Evolutionary conservation across 768 basidiomycete genomes (phyloP), one percentile per base, ranked within the genome.

Genomic region (Naganishia vaughanmartiniae): DNA sequence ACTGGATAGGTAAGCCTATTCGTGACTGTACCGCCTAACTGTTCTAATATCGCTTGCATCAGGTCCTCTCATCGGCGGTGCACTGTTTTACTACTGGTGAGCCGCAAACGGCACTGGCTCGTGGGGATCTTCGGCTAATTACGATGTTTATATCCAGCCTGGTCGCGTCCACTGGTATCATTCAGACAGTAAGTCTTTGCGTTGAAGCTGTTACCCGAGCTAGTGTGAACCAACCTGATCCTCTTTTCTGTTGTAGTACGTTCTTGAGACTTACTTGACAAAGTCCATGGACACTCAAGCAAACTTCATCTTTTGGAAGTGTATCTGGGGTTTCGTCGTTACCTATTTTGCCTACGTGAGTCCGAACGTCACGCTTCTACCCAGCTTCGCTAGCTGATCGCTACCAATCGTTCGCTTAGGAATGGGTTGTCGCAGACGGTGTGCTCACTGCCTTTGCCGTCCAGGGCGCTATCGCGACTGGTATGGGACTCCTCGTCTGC

Each of bases 271-370:
- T 26, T 76, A 73, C 57, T 24, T 76, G 39, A 33, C 67, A 19
- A 65, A 70, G 31, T 70, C 73, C 0, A 75, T 74, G 73, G 74
- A 76, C 51, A 74, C 72, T 19, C 68, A 74, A 53, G 76, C 76
- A 7, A 73, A 69, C 51, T 76, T 76, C 66, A 67, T 74, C 33
- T 75, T 76, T 65, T 76, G 69, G 70, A 76, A 75, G 58, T 71
- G 66, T n/a, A 75, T 76, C 33, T 76, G 74, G 74, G 76, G 74
- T 36, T 76, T 76, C 53, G 71, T 68, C 15, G 70, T 72, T 21
- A 45, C 70, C 7, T 72, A 57, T 46, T 72, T 67, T 67, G 70
- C 60, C 4, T 45, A 46, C 14, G 70, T 72, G 56, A 72, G 70
- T 66, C 34, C 15, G 4, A 26, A 1, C 19, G 15, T 51, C 48